Evolutionary conservation across 2,329 filamentous ascomycete species (phyloP).

Genomic region (Rachicladosporium sp.): DNA sequence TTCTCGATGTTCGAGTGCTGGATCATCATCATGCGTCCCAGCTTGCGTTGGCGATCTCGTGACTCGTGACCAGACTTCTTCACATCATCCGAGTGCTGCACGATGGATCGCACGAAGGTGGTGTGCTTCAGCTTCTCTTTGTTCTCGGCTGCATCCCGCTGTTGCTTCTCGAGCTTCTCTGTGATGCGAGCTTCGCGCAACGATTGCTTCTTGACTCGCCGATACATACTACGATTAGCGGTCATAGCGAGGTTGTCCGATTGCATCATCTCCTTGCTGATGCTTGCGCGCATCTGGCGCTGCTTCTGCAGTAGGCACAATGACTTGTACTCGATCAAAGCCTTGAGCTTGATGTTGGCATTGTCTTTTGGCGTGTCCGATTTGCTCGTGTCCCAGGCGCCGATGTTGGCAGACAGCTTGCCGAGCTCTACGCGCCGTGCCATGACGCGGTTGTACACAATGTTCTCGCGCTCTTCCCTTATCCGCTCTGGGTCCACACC

Average conservation of each 20-base stretch:
- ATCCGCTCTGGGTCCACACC: conserved; percentile 80
- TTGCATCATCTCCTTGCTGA: conserved; percentile 84
- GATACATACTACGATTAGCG: conserved; percentile 79
- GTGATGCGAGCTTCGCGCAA: conserved; percentile 91
- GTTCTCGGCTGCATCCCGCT: conserved; percentile 87
- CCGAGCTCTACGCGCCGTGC: conserved; percentile 76
- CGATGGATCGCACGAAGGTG: conserved; percentile 80
- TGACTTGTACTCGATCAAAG: conserved; percentile 91
- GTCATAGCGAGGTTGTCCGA: conserved; percentile 97
- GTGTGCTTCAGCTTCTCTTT: conserved; percentile 96
- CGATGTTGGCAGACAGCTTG: conserved; percentile 73
- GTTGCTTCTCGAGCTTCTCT: conserved; percentile 97
- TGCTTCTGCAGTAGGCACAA: conserved; percentile 82
- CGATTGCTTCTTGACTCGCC: conserved; percentile 93
- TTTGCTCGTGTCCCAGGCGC: conserved; percentile 67
- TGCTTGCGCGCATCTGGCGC: conserved; percentile 68
- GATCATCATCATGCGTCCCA: conserved; percentile 75
- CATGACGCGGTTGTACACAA: conserved; percentile 81
- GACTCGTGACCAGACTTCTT: conserved; percentile 54
- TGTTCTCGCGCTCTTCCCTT: conserved; percentile 73
- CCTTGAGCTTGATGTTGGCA: conserved; percentile 73
- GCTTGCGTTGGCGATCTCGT: conserved; percentile 65
- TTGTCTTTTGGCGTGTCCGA: conserved; percentile 60
- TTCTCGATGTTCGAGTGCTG: conserved; percentile 97
- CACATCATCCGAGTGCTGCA: conserved; percentile 70